Base-by-base conservation (phyloP, 305 asterid genomes). In the Fraxinus velutina region DNA sequence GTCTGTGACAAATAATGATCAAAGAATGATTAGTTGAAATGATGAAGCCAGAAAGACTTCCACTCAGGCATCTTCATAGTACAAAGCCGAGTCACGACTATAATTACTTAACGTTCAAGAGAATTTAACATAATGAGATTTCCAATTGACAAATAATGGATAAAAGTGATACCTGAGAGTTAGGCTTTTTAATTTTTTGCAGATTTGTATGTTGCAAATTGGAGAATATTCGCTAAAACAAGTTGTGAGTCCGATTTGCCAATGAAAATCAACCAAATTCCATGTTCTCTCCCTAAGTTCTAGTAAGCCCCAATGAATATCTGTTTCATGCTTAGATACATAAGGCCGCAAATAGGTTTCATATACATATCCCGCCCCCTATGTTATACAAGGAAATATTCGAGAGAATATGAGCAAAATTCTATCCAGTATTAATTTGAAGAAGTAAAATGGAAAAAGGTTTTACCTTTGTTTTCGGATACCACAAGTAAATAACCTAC, bases 391-490 rank as follows among this genome's bases (percentile, higher is more conserved):
- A 75, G 3, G 5, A 15, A 33, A 70, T 5, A 9, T 10, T n/a
- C 24, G 13, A 21, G 52, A 44, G 21, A n/a, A 15, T 39, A 8
- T 39, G 47, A 39, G 13, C 3, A 39, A 39, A 39, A 36, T 36
- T 36, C 42, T 36, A 36, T 36, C 42, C 1, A 36, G 47, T 8
- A n/a, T 52, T 52, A 52, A 52, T 52, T 15, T 52, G 21, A 52
- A 52, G 64, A 5, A 17, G 73, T 8, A 5, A 4, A 7, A 60
- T 33, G 15, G 6, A 5, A 19, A 12, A 37, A 50, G 24, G 19
- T n/a, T 77, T 50, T 83, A 92, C 98, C 96, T 84, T 90, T 7
- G 94, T 91, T 88, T 87, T 92, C 4, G 98, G 98, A 82, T 93
- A 92, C 99, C 99, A 95, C 47, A 95, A 81, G 87, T 92, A 95